Percentiles rank a stretch among this genome's conserved stretches.
phyloP scores from a whole-genome alignment of 108 stramenopile species.

The Seminavis robusta region DNA sequence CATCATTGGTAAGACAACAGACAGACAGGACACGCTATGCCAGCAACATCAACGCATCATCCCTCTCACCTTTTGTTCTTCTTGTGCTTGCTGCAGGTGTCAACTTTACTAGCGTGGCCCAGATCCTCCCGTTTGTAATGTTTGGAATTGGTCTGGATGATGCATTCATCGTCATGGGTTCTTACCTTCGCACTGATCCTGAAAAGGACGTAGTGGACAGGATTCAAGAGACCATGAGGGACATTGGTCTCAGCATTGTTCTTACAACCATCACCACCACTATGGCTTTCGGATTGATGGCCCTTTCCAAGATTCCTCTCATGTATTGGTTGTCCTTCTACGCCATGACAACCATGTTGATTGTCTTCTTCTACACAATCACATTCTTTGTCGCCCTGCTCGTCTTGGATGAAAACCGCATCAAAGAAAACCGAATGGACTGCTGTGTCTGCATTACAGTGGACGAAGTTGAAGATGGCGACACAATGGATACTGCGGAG shows the following conservation, averaged over 20 bases:
- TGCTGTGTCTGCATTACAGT: conserved; percentile 28
- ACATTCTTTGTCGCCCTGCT: conserved; percentile 24
- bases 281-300: conserved; percentile 19
- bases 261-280: conserved; percentile 25
- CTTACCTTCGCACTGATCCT: conserved; percentile 7
- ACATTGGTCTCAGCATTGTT: conserved; percentile 21
- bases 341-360: conserved; percentile 13
- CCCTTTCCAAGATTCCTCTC: conserved; percentile 11
- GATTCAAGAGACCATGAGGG: conserved; percentile 22
- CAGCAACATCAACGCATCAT: too few relatives aligned
- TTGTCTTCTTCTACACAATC: conserved; percentile 7
- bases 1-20: conserved; percentile 13
- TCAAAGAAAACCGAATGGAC: conserved; percentile 12
- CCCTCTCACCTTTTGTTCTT: too few relatives aligned
- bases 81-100: too few relatives aligned
- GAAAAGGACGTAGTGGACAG: conserved; percentile 6
- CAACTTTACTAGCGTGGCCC: conserved; percentile 17
- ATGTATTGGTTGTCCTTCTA: conserved; percentile 23
- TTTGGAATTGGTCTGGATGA: conserved; percentile 29
- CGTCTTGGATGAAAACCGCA: conserved; percentile 21
- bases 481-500: not conserved
- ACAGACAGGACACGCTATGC: too few relatives aligned
- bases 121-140: conserved; percentile 20
- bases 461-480: not conserved
- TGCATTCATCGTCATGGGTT: conserved; percentile 20